These are phyloP conservation scores for Starmerella scarabaei DNA, from an alignment of 805 yeast genomes.

Conservation along the genomic window DNA sequence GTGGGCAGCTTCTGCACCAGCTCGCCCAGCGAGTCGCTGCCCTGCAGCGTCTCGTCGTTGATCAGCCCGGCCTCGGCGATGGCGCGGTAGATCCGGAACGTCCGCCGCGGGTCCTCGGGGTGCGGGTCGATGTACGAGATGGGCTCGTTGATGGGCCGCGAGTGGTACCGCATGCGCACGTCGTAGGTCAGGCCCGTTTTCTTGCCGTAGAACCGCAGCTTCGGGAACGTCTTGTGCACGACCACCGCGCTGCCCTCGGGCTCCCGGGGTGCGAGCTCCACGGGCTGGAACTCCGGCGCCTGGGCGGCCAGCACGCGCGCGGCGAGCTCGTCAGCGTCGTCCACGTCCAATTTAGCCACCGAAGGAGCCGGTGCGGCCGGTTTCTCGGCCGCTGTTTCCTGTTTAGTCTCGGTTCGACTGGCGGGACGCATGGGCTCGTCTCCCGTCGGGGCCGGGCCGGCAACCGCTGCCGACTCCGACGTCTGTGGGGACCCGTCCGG, in stretches of 20 bases:
- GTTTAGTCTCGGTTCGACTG: no score
- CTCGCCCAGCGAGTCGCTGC: slow-evolving; percentile 64
- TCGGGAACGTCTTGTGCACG: slow-evolving; percentile 32
- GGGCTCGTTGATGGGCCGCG: slow-evolving; percentile 81
- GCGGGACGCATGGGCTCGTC: no score
- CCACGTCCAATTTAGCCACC: no score
- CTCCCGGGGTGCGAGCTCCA: no score
- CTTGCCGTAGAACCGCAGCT: slow-evolving; percentile 45
- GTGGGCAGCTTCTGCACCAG: slow-evolving; percentile 81
- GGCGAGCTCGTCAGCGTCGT: no score
- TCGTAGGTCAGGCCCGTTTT: slow-evolving; percentile 94
- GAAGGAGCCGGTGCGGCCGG: no score
- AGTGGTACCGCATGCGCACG: slow-evolving; percentile 94
- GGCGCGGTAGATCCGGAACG: slow-evolving; percentile 82
- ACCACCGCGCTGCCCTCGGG: slow-evolving; percentile 14
- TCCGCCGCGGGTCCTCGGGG: slow-evolving; percentile 96
- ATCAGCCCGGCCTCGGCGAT: slow-evolving; percentile 89
- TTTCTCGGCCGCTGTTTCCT: no score
- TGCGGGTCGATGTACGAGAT: slow-evolving; percentile 95
- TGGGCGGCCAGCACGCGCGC: no score
- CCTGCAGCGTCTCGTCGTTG: slow-evolving; percentile 61
- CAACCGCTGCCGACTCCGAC: no score
- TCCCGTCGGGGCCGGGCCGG: no score
- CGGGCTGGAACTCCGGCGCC: no score
- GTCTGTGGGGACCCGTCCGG: no score